Conservation (phyloP, 129 eudicot species). For the Pseudognaphalium luteoalbum region DNA sequence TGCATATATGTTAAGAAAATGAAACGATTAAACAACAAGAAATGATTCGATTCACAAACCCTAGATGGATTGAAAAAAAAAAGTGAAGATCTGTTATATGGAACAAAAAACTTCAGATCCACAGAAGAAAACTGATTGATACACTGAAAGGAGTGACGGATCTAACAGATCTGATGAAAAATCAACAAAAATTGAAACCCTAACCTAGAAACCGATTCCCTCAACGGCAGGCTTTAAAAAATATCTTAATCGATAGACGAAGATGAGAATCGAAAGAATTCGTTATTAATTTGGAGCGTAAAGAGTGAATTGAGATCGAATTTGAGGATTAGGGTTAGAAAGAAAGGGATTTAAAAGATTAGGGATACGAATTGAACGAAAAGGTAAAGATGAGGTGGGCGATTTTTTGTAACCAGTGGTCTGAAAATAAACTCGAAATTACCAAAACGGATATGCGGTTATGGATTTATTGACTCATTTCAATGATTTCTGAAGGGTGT, state of each 20-base stretch:
- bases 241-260: slow-evolving; percentile 42
- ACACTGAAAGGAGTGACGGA: slow-evolving; percentile 8
- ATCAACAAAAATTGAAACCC: slow-evolving; percentile 36
- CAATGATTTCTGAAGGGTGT: not conserved
- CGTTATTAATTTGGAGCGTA: slow-evolving; percentile 8
- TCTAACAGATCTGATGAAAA: slow-evolving; percentile 32
- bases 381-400: slow-evolving; percentile 39
- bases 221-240: slow-evolving; percentile 28
- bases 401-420: slow-evolving; percentile 30
- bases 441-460: slow-evolving; percentile 27
- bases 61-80: slow-evolving; percentile 25
- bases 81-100: slow-evolving; percentile 12
- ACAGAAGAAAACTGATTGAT: slow-evolving; percentile 18
- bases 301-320: slow-evolving; percentile 27
- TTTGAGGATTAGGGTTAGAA: slow-evolving; percentile 34
- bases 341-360: slow-evolving; percentile 18
- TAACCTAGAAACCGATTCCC: slow-evolving; percentile 33
- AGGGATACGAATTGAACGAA: slow-evolving; percentile 21
- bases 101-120: not conserved
- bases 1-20: slow-evolving; percentile 4
- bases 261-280: slow-evolving; percentile 35
- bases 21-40: slow-evolving; percentile 7
- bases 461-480: slow-evolving; percentile 15
- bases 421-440: slow-evolving; percentile 27
- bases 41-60: slow-evolving; percentile 25